Percentiles rank a stretch among this genome's conserved stretches.
These are phyloP conservation scores for Diaporthe capsici DNA, from an alignment of 2,329 filamentous ascomycete species.

Conservation along the genomic window DNA sequence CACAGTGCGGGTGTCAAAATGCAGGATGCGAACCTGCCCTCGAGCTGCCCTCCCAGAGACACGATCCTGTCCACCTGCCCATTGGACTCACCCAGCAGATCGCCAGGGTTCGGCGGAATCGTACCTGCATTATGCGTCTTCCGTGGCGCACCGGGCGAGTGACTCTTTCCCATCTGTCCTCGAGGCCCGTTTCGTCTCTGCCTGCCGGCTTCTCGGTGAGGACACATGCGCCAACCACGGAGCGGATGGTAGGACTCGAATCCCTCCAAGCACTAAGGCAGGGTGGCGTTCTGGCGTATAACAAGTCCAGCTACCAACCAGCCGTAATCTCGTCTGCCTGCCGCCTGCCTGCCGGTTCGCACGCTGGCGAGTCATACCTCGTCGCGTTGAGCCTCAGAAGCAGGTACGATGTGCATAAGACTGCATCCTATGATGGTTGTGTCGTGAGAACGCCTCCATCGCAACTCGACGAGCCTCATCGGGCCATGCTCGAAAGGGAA, in stretches of 20 bases:
- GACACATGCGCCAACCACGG: neutral
- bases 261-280: slow-evolving; percentile 20
- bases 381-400: slow-evolving; percentile 29
- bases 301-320: neutral
- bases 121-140: slow-evolving; percentile 43
- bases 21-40: neutral
- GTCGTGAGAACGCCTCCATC: slow-evolving; percentile 4
- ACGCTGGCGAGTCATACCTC: slow-evolving; percentile 32
- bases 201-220: slow-evolving; percentile 19
- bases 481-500: slow-evolving; percentile 3
- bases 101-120: slow-evolving; percentile 24
- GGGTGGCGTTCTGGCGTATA: slow-evolving; percentile 22
- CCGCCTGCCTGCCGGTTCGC: neutral
- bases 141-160: slow-evolving; percentile 36
- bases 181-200: slow-evolving; percentile 23
- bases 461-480: slow-evolving; percentile 23
- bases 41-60: slow-evolving; percentile 3
- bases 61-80: slow-evolving; percentile 19
- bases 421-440: slow-evolving; percentile 21
- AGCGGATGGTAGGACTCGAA: slow-evolving; percentile 12
- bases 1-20: neutral
- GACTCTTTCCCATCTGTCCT: slow-evolving; percentile 22
- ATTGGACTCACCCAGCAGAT: slow-evolving; percentile 28
- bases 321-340: slow-evolving; percentile 23
- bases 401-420: slow-evolving; percentile 22